phyloP scores from a whole-genome alignment of 169 alveolate genomes.

The Amoebophrya sp. region DNA sequence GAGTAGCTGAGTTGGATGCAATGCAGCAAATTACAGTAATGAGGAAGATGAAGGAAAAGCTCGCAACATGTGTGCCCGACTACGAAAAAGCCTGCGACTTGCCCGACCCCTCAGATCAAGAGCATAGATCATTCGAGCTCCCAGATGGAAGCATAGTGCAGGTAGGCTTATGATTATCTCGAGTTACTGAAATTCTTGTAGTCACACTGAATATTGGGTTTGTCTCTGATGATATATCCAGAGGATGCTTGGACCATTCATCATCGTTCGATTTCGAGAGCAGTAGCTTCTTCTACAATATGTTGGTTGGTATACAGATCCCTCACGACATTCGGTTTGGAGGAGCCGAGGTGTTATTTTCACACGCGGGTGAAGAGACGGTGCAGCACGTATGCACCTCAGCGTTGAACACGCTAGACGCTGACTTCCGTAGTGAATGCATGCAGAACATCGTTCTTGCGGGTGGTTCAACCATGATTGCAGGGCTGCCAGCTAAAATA shows the following conservation, averaged over 20 bases:
- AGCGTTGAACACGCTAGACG: neutral
- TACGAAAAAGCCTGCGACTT: neutral
- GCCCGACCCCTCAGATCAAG: neutral
- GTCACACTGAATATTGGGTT: too few species aligned
- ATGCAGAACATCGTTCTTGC: neutral
- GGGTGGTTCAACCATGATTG: neutral
- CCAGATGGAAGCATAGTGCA: slow-evolving; percentile 30
- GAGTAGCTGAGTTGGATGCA: neutral
- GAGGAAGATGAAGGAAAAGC: slow-evolving; percentile 13
- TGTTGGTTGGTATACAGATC: too few species aligned
- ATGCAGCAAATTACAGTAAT: neutral
- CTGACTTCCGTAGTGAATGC: neutral
- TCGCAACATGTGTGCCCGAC: neutral
- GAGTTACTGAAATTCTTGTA: neutral
- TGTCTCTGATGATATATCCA: too few species aligned
- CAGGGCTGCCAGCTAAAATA: neutral
- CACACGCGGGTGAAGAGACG: neutral
- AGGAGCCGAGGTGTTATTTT: neutral
- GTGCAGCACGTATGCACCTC: neutral
- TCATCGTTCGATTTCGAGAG: too few species aligned
- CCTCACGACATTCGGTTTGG: slow-evolving; percentile 1
- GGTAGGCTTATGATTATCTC: neutral
- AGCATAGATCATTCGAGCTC: slow-evolving; percentile 12
- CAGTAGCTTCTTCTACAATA: too few species aligned
- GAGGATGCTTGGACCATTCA: too few species aligned